Base-by-base conservation (phyloP, 2,329 filamentous ascomycete genomes). In the Tolypocladium sp. region DNA sequence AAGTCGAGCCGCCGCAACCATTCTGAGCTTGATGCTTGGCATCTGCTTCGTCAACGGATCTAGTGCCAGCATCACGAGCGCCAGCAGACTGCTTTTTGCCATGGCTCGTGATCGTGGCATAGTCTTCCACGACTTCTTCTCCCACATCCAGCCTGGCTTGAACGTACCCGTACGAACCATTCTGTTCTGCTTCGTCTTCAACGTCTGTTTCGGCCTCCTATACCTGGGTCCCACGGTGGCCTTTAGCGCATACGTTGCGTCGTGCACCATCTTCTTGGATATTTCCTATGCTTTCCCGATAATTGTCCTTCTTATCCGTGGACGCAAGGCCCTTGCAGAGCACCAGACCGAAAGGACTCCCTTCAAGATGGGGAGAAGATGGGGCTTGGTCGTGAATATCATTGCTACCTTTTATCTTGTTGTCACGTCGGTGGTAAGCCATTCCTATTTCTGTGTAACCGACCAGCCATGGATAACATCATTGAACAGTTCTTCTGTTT, bases 11-110 rank as follows among this genome's bases (percentile, higher is more conserved):
- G 76, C 69, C 0, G 71, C 77, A 1, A 74, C 74, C 12, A 63
- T 79, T 4, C 56, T 80, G 12, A 72, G 72, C 22, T 64, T 79
- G 27, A 72, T 76, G 64, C 62, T 79, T 0, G 70, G 69, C 0
- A 64, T 79, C 0, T 78, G 77, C 61, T 79, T 79, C 54, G 68
- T 79, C 49, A 76, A 78, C 35, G 77, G 77, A 20, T 77, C 75
- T 10, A 74, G 73, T n/a, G 76, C 75, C 1, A 74, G 73, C 44
- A 69, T 77, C 9, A 78, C 76, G 10, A 76, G 71, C 57, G 75
- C 72, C 0, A 77, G 71, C 41, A 68, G 77, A 40, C 69, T 80
- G 17, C 62, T 77, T 15, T 79, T 70, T 61, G 68, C 76, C 6
- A 79, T 81, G 70, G 79, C 79, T 7, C 71, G 78, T 57, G 79